Evolutionary conservation across 2,329 filamentous ascomycete genomes (phyloP), one percentile per base, ranked within the genome.

Genomic region (Boeremia exigua): DNA sequence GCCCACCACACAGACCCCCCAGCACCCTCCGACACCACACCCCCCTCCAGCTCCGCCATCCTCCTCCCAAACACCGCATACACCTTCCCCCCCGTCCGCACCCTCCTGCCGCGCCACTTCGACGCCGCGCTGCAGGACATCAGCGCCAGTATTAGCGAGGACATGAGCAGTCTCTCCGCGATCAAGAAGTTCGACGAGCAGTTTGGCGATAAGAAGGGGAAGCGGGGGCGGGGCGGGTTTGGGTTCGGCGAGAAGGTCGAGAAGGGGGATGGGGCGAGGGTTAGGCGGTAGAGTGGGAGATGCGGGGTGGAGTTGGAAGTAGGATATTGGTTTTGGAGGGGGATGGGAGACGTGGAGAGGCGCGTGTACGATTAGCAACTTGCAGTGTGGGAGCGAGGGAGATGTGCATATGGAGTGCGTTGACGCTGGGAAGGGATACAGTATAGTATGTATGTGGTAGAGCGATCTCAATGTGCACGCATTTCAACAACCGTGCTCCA

Each of bases 171-270:
- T 29, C 80, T 99, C 59, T 86, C 86, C 62, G 90, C 91, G 11
- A 96, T 99, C 67, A 85, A 91, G 66, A 96, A 96, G 77, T 99
- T 98, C 70, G 95, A 99, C 72, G 91, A 96, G 77, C 90, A 94
- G 74, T 99, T 93, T 73, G 94, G 95, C 25, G 92, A 96, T 71
- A 84, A 88, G 32, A 88, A 86, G 69, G 85, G 84, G 1, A 84
- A 85, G 64, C 84, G 85, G 70, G 86, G 84, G 71, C 87, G 84
- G 75, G 86, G 75, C 25, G 77, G 78, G 0, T 82, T 80, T 73
- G 83, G 83, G 3, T 85, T 85, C 65, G 75, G 75, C 2, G 68
- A 70, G 17, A 67, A 72, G 8, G 43, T 59, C 27, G 71, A 56
- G 7, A 62, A 67, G 33, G 73, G 77, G 60, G 62, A 57, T 23